Evolutionary conservation across 108 stramenopile genomes (phyloP), one percentile per base, ranked within the genome.

Genomic region (Conticribra weissflogii): DNA sequence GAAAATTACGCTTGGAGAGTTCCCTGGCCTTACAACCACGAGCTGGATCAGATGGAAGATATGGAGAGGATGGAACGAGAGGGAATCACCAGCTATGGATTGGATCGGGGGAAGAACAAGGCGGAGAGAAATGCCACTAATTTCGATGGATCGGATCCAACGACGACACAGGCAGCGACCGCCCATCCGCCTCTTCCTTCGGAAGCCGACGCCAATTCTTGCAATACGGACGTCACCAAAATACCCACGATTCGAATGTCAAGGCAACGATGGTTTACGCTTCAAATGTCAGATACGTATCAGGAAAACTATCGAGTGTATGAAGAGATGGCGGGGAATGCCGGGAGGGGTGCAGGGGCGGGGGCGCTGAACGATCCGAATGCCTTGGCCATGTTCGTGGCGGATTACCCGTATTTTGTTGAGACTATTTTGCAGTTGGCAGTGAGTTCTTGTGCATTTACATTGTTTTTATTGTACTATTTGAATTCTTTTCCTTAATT

Each of bases 1-100:
- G 34, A 59, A 30, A 2, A 46, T 14, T 22, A 57, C 15, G 22
- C 60, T 32, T 56, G 72, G 48, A 7, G 31, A 0, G 25, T 88
- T 19, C 92, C 92, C 16, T 87, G 88, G 89, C 92, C 92, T 5
- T 93, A 93, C 48, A 50, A 75, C 64, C 65, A 50, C 48, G 66
- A 82, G 25, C 25, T 22, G 24, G 51, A 65, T 48, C 33, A 65
- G 8, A 41, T 41, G 36, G 36, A 41, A 12, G 36, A 41, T 9
- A 9, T 41, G 36, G 36, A 41, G 12, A 5, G 12, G 36, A 41
- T 41, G 36, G 36, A 41, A 12, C 5, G 36, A 12, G 36, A 41
- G 36, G 36, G 36, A 12, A 41, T 12, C 12, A 9, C 36, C 12
- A 31, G 15, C 22, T 7, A 17, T 24, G 34, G 48, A 15, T n/a